Percentiles rank a stretch among this genome's conserved stretches.
phyloP scores from a whole-genome alignment of 2,329 filamentous ascomycete species.

The Cladosporium sp. region DNA sequence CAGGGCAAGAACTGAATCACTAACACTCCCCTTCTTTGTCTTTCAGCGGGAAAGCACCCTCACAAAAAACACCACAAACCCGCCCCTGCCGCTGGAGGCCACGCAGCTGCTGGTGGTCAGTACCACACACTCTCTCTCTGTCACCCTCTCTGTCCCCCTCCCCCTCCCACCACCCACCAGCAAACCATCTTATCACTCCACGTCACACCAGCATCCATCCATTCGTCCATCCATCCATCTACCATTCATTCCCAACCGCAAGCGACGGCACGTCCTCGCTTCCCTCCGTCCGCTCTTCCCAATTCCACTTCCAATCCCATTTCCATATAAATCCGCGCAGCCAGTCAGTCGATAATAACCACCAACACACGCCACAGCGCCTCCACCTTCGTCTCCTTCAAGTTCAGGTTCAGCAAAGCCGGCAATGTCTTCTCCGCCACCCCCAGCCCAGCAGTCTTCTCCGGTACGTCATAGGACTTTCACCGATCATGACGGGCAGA shows the following conservation, averaged over 20 bases:
- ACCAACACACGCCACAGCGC: not conserved
- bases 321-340: too few relatives aligned
- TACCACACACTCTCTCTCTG: not conserved
- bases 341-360: too few relatives aligned
- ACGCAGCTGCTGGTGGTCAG: not conserved
- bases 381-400: not conserved
- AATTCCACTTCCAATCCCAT: too few relatives aligned
- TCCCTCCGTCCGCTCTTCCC: not conserved
- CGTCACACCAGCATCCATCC: not conserved
- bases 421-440: slow-evolving; percentile 2
- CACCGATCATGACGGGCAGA: slow-evolving; percentile 1
- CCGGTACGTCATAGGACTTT: slow-evolving; percentile 7
- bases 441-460: not conserved
- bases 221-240: not conserved
- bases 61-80: not conserved
- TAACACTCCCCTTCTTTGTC: not conserved
- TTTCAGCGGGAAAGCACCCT: not conserved
- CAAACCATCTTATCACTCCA: not conserved
- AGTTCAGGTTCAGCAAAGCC: not conserved
- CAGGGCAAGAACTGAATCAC: not conserved
- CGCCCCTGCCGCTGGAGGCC: slow-evolving; percentile 1
- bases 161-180: not conserved
- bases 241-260: not conserved
- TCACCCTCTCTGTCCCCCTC: not conserved
- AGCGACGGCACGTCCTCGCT: not conserved